Conservation (phyloP, 768 basidiomycete genomes). For the Trichaptum fuscoviolaceum region DNA sequence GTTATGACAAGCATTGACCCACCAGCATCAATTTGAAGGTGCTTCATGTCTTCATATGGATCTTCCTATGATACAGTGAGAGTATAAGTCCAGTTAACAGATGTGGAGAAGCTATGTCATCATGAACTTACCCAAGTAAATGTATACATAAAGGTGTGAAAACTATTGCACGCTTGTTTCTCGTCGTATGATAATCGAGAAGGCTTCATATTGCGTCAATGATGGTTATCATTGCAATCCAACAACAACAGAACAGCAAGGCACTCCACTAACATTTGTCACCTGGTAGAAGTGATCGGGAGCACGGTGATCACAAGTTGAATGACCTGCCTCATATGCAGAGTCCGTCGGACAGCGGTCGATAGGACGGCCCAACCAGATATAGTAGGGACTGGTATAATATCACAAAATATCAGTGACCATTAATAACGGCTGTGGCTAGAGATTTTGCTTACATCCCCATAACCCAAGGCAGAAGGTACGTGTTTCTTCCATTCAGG, state of each 20-base stretch:
- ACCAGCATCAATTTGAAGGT: slow-evolving; percentile 48
- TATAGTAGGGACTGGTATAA: slow-evolving; percentile 55
- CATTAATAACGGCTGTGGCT: slow-evolving; percentile 6
- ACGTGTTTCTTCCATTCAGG: slow-evolving; percentile 68
- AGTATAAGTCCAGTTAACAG: too few species aligned
- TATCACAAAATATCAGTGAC: slow-evolving; percentile 15
- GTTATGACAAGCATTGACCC: slow-evolving; percentile 76
- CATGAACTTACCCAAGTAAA: slow-evolving; percentile 46
- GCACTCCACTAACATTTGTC: slow-evolving; percentile 48
- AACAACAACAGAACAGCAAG: slow-evolving; percentile 59
- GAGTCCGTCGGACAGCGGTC: slow-evolving; percentile 49
- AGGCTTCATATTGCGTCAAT: slow-evolving; percentile 28
- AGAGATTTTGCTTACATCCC: slow-evolving; percentile 41
- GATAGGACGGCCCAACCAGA: slow-evolving; percentile 65
- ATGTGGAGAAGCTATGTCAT: slow-evolving; percentile 3
- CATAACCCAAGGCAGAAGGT: slow-evolving; percentile 61
- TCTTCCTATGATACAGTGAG: slow-evolving; percentile 46
- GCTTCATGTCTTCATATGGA: slow-evolving; percentile 64
- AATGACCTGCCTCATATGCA: slow-evolving; percentile 24
- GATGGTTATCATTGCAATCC: slow-evolving; percentile 30
- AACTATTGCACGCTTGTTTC: slow-evolving; percentile 60
- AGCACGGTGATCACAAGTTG: too few species aligned
- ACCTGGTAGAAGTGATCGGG: slow-evolving; percentile 27
- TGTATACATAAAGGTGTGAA: slow-evolving; percentile 56
- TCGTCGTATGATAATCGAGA: slow-evolving; percentile 72